Conservation (phyloP, 2,329 filamentous ascomycete species). For the Apiospora saccharicola region DNA sequence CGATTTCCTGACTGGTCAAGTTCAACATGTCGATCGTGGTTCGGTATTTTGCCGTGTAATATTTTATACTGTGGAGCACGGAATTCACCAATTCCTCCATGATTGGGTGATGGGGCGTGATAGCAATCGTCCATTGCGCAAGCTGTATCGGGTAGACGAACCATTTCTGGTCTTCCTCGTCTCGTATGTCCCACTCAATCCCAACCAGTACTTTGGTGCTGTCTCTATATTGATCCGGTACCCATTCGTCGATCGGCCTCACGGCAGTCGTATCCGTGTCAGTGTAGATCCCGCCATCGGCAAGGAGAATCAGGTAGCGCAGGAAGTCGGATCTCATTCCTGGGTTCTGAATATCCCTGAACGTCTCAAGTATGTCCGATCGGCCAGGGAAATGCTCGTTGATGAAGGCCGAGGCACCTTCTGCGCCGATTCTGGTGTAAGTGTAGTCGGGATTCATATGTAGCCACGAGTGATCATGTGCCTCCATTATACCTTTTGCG, state of each 20-base stretch:
- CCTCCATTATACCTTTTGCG: constrained; percentile 22
- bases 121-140: constrained; percentile 27
- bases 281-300: constrained; percentile 28
- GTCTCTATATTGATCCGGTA: constrained; percentile 21
- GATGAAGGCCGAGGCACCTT: constrained; percentile 26
- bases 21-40: constrained; percentile 1
- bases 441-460: constrained; percentile 30
- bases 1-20: constrained; percentile 20
- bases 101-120: constrained; percentile 22
- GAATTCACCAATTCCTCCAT: constrained; percentile 12
- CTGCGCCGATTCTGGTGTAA: constrained; percentile 28
- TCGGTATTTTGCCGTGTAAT: background rate
- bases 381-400: constrained; percentile 21
- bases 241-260: constrained; percentile 24
- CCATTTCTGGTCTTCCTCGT: background rate
- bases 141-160: constrained; percentile 27
- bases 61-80: background rate
- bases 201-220: constrained; percentile 24
- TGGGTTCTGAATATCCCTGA: constrained; percentile 27
- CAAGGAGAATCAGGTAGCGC: constrained; percentile 27
- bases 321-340: constrained; percentile 30
- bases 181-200: constrained; percentile 27
- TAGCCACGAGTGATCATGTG: constrained; percentile 26
- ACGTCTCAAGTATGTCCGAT: constrained; percentile 25
- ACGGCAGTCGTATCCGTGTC: constrained; percentile 26